Evolutionary conservation across 108 stramenopile species (phyloP), one percentile per base, ranked within the genome.

Genomic region (Nitzschia sp.): DNA sequence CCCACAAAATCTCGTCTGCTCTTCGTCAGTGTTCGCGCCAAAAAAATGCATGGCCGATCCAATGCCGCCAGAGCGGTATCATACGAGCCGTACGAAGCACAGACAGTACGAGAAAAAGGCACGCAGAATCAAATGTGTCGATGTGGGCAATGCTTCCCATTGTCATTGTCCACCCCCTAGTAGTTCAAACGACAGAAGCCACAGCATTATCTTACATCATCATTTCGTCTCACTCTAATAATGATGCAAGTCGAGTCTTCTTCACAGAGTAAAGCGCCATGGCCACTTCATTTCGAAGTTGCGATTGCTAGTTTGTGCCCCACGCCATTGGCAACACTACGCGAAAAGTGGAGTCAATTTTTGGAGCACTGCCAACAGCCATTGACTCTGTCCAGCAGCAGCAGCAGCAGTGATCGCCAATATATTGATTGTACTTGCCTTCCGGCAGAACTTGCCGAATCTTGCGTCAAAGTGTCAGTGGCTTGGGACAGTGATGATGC

Each of bases 201-300:
- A n/a, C n/a, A n/a, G n/a, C n/a, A n/a, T n/a, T n/a, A n/a, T n/a
- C n/a, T n/a, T n/a, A n/a, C n/a, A n/a, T n/a, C n/a, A n/a, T n/a
- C n/a, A n/a, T n/a, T n/a, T n/a, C n/a, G n/a, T n/a, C n/a, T n/a
- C n/a, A n/a, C n/a, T n/a, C n/a, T n/a, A n/a, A n/a, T n/a, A n/a
- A n/a, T n/a, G 13, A 42, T 42, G 38, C 38, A 42, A 42, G 38
- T 42, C 38, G 38, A 42, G 38, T 6, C 38, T 13, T 13, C 6
- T 6, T 13, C 38, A 42, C 38, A 42, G 38, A 6, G 9, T 9
- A 42, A 42, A 42, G 38, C 6, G 38, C 38, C 6, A 23, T 19
- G 49, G 8, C 15, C 51, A 28, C 29, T 69, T 1, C 68, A 69
- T 31, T 21, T 69, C 26, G 68, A 69, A 46, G 56, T 69, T 11